Conservation (phyloP, 2,329 filamentous ascomycete species). For the Penicillium janthinellum region DNA sequence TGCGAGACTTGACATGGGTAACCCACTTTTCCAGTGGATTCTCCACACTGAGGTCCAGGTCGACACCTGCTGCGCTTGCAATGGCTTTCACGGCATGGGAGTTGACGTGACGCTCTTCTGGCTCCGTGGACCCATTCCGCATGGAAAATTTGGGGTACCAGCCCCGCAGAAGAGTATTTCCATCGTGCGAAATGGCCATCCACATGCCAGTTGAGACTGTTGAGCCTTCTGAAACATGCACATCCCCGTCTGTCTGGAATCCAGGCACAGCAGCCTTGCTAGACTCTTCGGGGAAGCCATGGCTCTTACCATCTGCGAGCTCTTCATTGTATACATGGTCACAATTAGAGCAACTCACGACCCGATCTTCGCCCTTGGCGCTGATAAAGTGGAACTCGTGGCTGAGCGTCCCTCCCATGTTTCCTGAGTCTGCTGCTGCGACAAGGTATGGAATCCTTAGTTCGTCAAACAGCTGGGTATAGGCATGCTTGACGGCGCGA, state of each 20-base stretch:
- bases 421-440: slow-evolving; percentile 89
- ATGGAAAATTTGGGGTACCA: slow-evolving; percentile 61
- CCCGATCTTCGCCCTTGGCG: slow-evolving; percentile 77
- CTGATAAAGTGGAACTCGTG: slow-evolving; percentile 92
- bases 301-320: slow-evolving; percentile 58
- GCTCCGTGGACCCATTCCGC: slow-evolving; percentile 32
- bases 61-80: slow-evolving; percentile 55
- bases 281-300: slow-evolving; percentile 15
- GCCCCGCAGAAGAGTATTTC: slow-evolving; percentile 67
- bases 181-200: slow-evolving; percentile 55
- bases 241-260: slow-evolving; percentile 28
- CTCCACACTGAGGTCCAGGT: slow-evolving; percentile 72
- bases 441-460: slow-evolving; percentile 81
- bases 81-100: slow-evolving; percentile 65
- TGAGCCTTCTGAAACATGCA: slow-evolving; percentile 23
- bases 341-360: slow-evolving; percentile 75
- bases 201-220: slow-evolving; percentile 43
- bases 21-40: slow-evolving; percentile 59
- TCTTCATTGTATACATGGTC: slow-evolving; percentile 84
- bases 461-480: slow-evolving; percentile 76
- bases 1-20: slow-evolving; percentile 35
- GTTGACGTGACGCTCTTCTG: slow-evolving; percentile 51
- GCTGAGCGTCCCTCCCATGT: slow-evolving; percentile 89
- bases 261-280: slow-evolving; percentile 17
- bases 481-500: slow-evolving; percentile 69